Evolutionary conservation across 2,329 filamentous ascomycete genomes (phyloP).

Genomic region (Colletotrichum somersetense): DNA sequence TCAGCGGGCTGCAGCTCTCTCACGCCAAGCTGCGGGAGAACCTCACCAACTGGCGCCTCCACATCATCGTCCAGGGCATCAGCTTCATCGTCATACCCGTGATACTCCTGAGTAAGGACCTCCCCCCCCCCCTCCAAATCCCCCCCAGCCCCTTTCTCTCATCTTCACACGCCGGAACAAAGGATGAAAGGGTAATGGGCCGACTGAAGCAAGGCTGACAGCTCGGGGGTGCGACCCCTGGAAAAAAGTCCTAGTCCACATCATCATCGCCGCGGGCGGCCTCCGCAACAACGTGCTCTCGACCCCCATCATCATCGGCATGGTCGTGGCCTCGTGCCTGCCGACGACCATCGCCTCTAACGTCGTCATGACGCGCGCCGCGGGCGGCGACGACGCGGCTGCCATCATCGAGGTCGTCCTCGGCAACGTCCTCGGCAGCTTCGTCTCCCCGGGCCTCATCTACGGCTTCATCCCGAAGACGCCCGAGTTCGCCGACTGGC

Average conservation of each 20-base stretch:
- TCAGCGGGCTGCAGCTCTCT: constrained; percentile 77
- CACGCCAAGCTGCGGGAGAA: constrained; percentile 72
- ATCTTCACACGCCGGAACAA: neutral
- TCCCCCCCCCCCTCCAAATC: neutral
- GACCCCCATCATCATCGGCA: constrained; percentile 73
- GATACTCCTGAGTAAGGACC: constrained; percentile 66
- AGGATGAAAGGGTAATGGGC: neutral
- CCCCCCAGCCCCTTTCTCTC: neutral
- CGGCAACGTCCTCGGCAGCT: constrained; percentile 77
- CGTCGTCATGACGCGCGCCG: constrained; percentile 78
- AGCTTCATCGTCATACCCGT: constrained; percentile 76
- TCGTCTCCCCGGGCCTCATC: constrained; percentile 74
- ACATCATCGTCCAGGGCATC: constrained; percentile 74
- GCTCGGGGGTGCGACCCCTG: neutral
- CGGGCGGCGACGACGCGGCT: constrained; percentile 75
- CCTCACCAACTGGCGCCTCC: constrained; percentile 75
- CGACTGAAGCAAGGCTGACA: neutral
- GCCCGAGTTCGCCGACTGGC: constrained; percentile 67
- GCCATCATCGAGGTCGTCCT: constrained; percentile 77
- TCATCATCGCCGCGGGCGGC: constrained; percentile 61
- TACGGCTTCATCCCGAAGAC: constrained; percentile 69
- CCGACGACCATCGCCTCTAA: constrained; percentile 81
- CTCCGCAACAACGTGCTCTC: constrained; percentile 70
- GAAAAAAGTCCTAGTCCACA: constrained; percentile 58
- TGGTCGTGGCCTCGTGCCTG: constrained; percentile 75